Conservation (phyloP, 164 flowering plant species). For the Vitis labrusca region DNA sequence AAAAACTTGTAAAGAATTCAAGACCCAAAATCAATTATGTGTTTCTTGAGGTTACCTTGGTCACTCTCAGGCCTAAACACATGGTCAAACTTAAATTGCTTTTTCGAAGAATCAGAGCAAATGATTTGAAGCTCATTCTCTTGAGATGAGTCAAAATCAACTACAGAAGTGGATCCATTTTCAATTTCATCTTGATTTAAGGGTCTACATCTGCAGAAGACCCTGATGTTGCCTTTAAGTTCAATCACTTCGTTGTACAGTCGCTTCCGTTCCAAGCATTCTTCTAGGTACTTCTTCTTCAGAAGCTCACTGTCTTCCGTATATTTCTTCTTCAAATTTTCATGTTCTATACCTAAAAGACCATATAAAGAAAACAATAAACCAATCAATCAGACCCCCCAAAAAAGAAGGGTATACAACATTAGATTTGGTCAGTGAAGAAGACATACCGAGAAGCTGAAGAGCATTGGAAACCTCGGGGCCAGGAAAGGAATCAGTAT, state of each 20-base stretch:
- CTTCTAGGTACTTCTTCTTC: slow-evolving; percentile 63
- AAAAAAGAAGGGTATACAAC: not conserved
- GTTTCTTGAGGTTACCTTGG: slow-evolving; percentile 58
- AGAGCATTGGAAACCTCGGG: slow-evolving; percentile 43
- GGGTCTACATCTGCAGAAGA: slow-evolving; percentile 92
- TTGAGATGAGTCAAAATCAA: slow-evolving; percentile 60
- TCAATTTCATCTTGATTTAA: slow-evolving; percentile 52
- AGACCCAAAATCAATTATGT: not conserved
- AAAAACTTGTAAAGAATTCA: not conserved
- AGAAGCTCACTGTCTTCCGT: slow-evolving; percentile 36
- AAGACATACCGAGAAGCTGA: slow-evolving; percentile 49
- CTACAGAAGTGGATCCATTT: slow-evolving; percentile 49
- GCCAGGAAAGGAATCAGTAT: slow-evolving; percentile 35
- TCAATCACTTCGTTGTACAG: slow-evolving; percentile 93
- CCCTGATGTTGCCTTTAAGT: slow-evolving; percentile 86
- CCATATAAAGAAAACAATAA: slow-evolving; percentile 2
- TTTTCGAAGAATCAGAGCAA: slow-evolving; percentile 65
- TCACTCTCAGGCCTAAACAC: slow-evolving; percentile 69
- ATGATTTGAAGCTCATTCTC: slow-evolving; percentile 67
- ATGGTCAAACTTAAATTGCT: slow-evolving; percentile 79
- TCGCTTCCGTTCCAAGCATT: slow-evolving; percentile 57
- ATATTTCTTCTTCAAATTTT: slow-evolving; percentile 55
- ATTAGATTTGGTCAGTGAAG: not conserved
- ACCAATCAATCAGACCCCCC: not conserved
- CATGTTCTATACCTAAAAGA: slow-evolving; percentile 48